Percentiles rank a stretch among this genome's conserved stretches.
phyloP scores from a whole-genome alignment of 352 stramenopile genomes.

The Pythium brachiatum region DNA sequence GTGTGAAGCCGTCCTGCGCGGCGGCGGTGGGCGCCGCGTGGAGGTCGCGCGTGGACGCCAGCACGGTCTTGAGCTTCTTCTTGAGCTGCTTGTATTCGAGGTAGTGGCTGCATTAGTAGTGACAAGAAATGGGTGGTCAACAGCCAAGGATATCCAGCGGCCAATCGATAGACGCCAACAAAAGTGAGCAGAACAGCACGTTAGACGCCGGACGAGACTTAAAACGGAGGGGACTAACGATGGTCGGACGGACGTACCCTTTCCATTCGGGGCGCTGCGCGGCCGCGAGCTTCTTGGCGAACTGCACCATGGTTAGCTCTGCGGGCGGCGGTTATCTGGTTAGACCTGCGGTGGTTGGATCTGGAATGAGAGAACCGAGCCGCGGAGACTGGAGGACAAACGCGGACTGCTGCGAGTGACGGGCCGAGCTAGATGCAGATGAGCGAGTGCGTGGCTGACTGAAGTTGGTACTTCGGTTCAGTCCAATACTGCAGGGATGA shows the following conservation, averaged over 20 bases:
- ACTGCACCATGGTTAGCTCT: slow-evolving; percentile 59
- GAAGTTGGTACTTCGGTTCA: too few species aligned
- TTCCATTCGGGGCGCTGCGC: slow-evolving; percentile 73
- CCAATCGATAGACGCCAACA: neutral
- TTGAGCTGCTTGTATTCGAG: slow-evolving; percentile 91
- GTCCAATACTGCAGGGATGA: too few species aligned
- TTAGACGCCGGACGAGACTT: neutral
- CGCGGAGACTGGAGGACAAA: too few species aligned
- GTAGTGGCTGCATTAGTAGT: slow-evolving; percentile 56
- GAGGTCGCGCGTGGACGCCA: slow-evolving; percentile 43
- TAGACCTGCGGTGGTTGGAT: neutral
- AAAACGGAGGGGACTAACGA: neutral
- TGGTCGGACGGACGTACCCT: slow-evolving; percentile 33
- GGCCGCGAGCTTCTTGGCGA: slow-evolving; percentile 77
- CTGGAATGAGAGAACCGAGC: too few species aligned
- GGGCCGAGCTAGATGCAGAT: too few species aligned
- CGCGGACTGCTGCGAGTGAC: too few species aligned
- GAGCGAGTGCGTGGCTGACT: neutral
- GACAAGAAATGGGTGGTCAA: neutral
- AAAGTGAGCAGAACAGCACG: neutral
- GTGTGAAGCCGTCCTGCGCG: slow-evolving; percentile 63
- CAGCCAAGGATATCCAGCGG: neutral
- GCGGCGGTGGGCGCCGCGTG: slow-evolving; percentile 31
- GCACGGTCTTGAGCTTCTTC: slow-evolving; percentile 79
- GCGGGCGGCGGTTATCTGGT: too few species aligned